Conservation (phyloP, 2,329 filamentous ascomycete genomes). For the Aspergillus ibericus region DNA sequence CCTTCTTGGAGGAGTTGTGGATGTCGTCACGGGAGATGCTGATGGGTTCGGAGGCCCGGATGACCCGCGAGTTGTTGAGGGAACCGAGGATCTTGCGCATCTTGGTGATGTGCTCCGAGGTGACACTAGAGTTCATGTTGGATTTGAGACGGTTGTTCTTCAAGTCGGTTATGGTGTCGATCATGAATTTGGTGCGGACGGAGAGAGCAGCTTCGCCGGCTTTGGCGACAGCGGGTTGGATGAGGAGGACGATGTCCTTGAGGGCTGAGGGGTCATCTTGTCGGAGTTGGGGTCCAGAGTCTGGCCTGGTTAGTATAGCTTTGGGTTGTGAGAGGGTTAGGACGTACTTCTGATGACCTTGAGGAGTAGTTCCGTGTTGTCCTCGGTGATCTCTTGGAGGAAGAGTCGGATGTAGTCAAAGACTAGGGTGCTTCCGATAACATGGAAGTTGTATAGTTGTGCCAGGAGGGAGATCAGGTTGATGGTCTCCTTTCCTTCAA, state of each 20-base stretch:
- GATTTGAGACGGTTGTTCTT: constrained; percentile 92
- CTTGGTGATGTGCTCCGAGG: constrained; percentile 76
- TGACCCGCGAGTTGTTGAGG: constrained; percentile 62
- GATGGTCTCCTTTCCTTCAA: constrained; percentile 60
- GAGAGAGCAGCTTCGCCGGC: constrained; percentile 71
- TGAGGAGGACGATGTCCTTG: constrained; percentile 80
- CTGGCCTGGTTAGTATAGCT: constrained; percentile 27
- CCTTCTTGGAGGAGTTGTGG: constrained; percentile 76
- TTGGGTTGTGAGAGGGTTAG: not conserved
- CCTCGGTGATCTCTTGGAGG: constrained; percentile 71
- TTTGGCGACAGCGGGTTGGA: constrained; percentile 70
- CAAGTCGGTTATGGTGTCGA: constrained; percentile 90
- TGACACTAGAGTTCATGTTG: constrained; percentile 67
- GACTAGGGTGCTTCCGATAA: constrained; percentile 76
- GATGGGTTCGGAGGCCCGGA: constrained; percentile 77
- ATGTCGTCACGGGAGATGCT: constrained; percentile 81
- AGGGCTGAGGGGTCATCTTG: constrained; percentile 85
- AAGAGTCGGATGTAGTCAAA: constrained; percentile 89
- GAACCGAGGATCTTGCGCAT: constrained; percentile 88
- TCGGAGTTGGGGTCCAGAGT: constrained; percentile 77
- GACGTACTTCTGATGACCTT: constrained; percentile 70
- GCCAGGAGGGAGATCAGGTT: constrained; percentile 83
- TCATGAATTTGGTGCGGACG: constrained; percentile 93
- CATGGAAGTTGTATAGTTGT: constrained; percentile 88
- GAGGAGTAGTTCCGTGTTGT: constrained; percentile 84